These are phyloP conservation scores for Collybia mongolica DNA, from an alignment of 768 basidiomycete species.

Conservation along the genomic window DNA sequence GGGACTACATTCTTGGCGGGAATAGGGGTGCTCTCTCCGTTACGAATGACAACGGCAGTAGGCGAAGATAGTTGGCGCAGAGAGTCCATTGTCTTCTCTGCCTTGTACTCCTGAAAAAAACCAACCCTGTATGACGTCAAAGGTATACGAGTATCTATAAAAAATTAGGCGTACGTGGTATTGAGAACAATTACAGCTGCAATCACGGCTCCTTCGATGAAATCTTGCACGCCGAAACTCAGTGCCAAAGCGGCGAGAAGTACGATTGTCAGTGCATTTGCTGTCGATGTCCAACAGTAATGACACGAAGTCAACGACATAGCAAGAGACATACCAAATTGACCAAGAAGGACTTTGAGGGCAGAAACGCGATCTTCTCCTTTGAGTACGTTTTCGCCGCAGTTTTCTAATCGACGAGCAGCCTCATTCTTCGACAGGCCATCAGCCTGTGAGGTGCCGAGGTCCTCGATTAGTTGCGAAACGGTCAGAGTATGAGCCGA, in stretches of 20 bases:
- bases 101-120: conserved; percentile 46
- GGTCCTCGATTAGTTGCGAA: conserved; percentile 26
- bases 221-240: conserved; percentile 55
- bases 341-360: conserved; percentile 29
- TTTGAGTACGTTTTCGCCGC: conserved; percentile 32
- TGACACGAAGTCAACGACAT: neutral
- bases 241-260: conserved; percentile 42
- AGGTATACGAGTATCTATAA: neutral
- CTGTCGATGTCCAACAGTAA: conserved; percentile 13
- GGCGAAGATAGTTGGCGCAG: conserved; percentile 46
- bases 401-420: conserved; percentile 25
- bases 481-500: conserved; percentile 29
- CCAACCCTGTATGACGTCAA: conserved; percentile 28
- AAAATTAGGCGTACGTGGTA: conserved; percentile 26
- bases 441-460: conserved; percentile 29
- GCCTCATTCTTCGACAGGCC: conserved; percentile 36
- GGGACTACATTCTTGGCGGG: conserved; percentile 43
- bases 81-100: conserved; percentile 52
- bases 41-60: conserved; percentile 41
- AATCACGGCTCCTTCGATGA: conserved; percentile 50
- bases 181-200: conserved; percentile 44
- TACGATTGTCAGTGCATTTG: conserved; percentile 40
- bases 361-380: conserved; percentile 34
- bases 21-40: conserved; percentile 36
- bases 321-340: conserved; percentile 25